phyloP scores from a whole-genome alignment of 1,284 basidiomycete genomes.

The Malassezia furfur region DNA sequence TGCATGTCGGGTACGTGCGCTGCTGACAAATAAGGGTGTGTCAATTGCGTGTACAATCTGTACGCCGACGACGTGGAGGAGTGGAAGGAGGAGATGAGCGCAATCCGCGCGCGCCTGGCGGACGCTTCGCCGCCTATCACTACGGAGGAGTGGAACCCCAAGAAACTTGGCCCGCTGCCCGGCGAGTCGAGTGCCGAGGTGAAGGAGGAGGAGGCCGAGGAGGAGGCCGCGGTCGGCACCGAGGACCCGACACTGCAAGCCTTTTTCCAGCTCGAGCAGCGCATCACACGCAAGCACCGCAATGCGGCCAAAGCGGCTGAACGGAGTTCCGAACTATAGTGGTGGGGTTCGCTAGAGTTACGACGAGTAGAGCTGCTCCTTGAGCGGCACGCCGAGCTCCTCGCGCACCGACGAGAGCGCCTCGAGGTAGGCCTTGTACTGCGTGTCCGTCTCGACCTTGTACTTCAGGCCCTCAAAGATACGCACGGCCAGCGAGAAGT shows the following conservation, averaged over 20 bases:
- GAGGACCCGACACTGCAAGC: slow-evolving; percentile 41
- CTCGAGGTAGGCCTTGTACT: slow-evolving; percentile 47
- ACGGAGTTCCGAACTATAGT: neutral
- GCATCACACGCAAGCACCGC: slow-evolving; percentile 20
- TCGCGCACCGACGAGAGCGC: slow-evolving; percentile 39
- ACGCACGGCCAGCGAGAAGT: slow-evolving; percentile 90
- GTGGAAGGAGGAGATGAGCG: slow-evolving; percentile 57
- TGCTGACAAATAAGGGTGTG: slow-evolving; percentile 70
- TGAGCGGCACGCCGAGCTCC: slow-evolving; percentile 40
- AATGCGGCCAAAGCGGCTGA: neutral
- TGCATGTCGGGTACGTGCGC: slow-evolving; percentile 25
- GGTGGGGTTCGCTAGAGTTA: slow-evolving; percentile 4
- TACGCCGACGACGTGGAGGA: slow-evolving; percentile 66
- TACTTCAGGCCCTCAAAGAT: slow-evolving; percentile 60
- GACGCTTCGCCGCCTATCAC: slow-evolving; percentile 53
- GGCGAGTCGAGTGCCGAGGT: neutral
- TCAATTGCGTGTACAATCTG: slow-evolving; percentile 75
- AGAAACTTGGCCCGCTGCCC: slow-evolving; percentile 33
- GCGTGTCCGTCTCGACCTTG: slow-evolving; percentile 45
- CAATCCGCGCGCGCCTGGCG: slow-evolving; percentile 55
- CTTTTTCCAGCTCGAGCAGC: slow-evolving; percentile 40
- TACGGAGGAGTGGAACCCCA: slow-evolving; percentile 59
- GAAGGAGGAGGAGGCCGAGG: neutral
- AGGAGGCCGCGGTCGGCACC: slow-evolving; percentile 23
- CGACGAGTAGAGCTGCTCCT: slow-evolving; percentile 38